These are phyloP conservation scores for Suillus plorans DNA, from an alignment of 768 basidiomycete species.

Conservation along the genomic window DNA sequence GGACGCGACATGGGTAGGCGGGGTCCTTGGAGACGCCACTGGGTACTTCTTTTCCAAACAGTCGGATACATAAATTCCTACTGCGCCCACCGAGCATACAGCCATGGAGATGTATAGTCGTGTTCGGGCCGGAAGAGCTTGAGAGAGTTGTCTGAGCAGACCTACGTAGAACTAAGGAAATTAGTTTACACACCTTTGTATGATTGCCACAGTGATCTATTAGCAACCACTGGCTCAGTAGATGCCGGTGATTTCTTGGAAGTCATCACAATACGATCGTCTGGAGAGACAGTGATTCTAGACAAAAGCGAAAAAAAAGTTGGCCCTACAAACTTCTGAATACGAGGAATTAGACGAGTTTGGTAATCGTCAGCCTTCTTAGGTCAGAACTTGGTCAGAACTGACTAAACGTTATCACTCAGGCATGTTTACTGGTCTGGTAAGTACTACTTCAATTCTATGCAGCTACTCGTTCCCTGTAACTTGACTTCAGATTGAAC, in stretches of 20 bases:
- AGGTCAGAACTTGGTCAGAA: neutral
- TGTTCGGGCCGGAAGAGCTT: slow-evolving; percentile 55
- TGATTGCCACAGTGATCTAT: slow-evolving; percentile 40
- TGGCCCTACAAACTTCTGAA: neutral
- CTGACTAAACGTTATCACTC: slow-evolving; percentile 7
- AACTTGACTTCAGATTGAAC: slow-evolving; percentile 70
- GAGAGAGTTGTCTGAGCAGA: slow-evolving; percentile 12
- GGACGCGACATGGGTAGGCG: neutral
- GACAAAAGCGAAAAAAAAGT: neutral
- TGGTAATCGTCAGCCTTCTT: neutral
- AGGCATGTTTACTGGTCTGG: slow-evolving; percentile 78
- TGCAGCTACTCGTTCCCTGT: slow-evolving; percentile 3
- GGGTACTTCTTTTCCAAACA: slow-evolving; percentile 47
- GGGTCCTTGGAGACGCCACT: slow-evolving; percentile 2
- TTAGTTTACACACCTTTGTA: slow-evolving; percentile 36
- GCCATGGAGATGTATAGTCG: slow-evolving; percentile 52
- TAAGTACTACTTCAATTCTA: slow-evolving; percentile 34
- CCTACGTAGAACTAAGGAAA: slow-evolving; percentile 4
- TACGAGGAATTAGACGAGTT: neutral
- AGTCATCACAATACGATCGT: neutral
- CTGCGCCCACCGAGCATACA: slow-evolving; percentile 44
- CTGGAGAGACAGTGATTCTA: neutral
- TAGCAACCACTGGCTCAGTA: slow-evolving; percentile 9
- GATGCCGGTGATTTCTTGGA: slow-evolving; percentile 11
- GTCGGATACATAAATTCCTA: slow-evolving; percentile 50